Conservation (phyloP, 2,329 filamentous ascomycete species). For the Microsporum canis region DNA sequence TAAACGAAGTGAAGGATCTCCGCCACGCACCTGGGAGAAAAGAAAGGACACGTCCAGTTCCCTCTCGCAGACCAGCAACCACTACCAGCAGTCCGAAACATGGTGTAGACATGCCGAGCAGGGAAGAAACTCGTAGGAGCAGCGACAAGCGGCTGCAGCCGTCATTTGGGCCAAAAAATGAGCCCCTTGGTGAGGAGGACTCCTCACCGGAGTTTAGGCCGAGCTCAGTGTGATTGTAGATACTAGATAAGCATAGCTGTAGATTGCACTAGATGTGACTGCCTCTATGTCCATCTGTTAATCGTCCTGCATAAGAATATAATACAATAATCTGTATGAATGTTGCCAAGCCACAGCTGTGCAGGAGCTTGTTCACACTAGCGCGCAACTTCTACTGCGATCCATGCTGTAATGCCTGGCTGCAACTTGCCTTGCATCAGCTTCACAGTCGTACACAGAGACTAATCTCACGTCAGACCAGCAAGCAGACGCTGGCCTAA, state of each 20-base stretch:
- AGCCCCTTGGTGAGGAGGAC: background rate
- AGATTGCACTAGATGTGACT: background rate
- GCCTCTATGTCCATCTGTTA: background rate
- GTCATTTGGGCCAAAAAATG: background rate
- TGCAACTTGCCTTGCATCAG: background rate
- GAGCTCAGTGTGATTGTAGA: slow-evolving; percentile 6
- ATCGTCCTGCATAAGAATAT: background rate
- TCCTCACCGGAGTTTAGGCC: background rate
- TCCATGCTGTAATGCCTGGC: background rate
- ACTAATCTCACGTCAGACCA: background rate
- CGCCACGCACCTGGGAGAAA: slow-evolving; percentile 33
- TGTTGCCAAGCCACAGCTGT: background rate
- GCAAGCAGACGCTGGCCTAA: background rate
- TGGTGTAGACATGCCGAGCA: background rate
- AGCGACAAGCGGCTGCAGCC: background rate
- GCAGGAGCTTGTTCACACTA: background rate
- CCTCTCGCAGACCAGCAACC: background rate
- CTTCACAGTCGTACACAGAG: background rate
- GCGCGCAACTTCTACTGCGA: background rate
- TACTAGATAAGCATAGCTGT: background rate
- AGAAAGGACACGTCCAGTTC: background rate
- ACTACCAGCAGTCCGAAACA: background rate
- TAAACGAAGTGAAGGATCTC: slow-evolving; percentile 60
- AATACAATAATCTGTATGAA: background rate
- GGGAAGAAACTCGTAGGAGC: background rate